phyloP scores from a whole-genome alignment of 495 filamentous ascomycete species.

The Monascus purpureus region DNA sequence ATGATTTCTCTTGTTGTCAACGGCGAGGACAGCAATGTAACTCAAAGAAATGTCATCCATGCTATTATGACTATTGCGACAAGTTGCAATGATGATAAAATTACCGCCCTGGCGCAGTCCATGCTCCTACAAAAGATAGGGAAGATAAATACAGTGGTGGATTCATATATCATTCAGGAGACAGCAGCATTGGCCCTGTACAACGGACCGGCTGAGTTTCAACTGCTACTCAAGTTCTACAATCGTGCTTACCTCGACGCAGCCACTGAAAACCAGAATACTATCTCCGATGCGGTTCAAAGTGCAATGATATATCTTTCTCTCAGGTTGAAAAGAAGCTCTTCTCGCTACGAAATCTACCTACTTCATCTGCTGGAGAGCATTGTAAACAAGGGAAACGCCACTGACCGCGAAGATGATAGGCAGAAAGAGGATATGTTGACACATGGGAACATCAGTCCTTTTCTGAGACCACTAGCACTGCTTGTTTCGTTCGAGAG shows the following conservation, averaged over 20 bases:
- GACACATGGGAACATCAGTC: constrained; percentile 68
- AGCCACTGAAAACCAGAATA: constrained; percentile 46
- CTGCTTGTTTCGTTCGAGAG: constrained; percentile 50
- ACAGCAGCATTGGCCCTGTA: constrained; percentile 61
- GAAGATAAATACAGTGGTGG: constrained; percentile 60
- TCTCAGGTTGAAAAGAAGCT: constrained; percentile 46
- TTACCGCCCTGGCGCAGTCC: constrained; percentile 84
- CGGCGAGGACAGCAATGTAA: constrained; percentile 59
- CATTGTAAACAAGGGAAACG: constrained; percentile 83
- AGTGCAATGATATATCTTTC: constrained; percentile 71
- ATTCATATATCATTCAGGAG: constrained; percentile 71
- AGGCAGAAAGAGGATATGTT: constrained; percentile 61
- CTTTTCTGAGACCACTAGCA: constrained; percentile 70
- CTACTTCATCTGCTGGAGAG: constrained; percentile 70
- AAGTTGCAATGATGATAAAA: constrained; percentile 72
- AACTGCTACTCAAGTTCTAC: constrained; percentile 72
- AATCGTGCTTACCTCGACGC: constrained; percentile 57
- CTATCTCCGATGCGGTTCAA: constrained; percentile 16
- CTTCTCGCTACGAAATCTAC: constrained; percentile 63
- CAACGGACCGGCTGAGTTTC: constrained; percentile 65
- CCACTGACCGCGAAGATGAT: constrained; percentile 39
- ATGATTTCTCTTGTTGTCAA: constrained; percentile 57
- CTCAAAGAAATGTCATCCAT: constrained; percentile 71
- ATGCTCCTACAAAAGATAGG: constrained; percentile 91
- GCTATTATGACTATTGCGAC: constrained; percentile 79